Base-by-base conservation (phyloP, 768 basidiomycete genomes). In the Pleurotus tuber-regium region DNA sequence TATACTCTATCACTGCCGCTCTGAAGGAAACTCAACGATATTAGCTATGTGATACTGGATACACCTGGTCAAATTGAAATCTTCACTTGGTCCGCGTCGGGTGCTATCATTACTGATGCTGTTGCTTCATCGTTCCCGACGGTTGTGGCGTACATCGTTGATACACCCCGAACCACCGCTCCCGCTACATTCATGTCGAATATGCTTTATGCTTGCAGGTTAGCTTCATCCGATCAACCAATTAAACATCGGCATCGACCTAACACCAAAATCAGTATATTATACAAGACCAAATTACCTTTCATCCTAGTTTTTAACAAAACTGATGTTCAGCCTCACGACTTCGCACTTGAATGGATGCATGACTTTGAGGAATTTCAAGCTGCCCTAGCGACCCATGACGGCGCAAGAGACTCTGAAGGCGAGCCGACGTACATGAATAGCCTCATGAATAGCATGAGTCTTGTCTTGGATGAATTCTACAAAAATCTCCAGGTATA, bases 181-280 rank as follows among this genome's bases (percentile, higher is more conserved):
- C 97, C 97, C 0, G 93, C 96, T 12, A 99, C 97, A 2, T 99
- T 99, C 69, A 99, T 98, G 97, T 91, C 87, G 16, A 99, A 99
- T 69, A 99, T 99, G 97, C 78, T 99, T 36, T 99, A 98, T 62
- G 97, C 97, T 1, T 99, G 97, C 78, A 93, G 91, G 89, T 89
- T 52, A 55, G 79, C 67, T 5, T n/a, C n/a, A n/a, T n/a, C n/a
- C n/a, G n/a, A n/a, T n/a, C n/a, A n/a, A n/a, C n/a, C n/a, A n/a
- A n/a, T n/a, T n/a, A n/a, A n/a, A n/a, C n/a, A n/a, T n/a, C n/a
- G n/a, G n/a, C n/a, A n/a, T n/a, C n/a, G n/a, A n/a, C n/a, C n/a
- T n/a, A n/a, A n/a, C n/a, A n/a, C n/a, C n/a, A n/a, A n/a, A n/a
- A n/a, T 2, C 47, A 95, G 93, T 55, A 98, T 99, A 58, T 73